A percentile compares a stretch with the other conserved stretches of the same genome.
Conservation (phyloP, 805 yeast species). For the Geotrichum ghanense region DNA sequence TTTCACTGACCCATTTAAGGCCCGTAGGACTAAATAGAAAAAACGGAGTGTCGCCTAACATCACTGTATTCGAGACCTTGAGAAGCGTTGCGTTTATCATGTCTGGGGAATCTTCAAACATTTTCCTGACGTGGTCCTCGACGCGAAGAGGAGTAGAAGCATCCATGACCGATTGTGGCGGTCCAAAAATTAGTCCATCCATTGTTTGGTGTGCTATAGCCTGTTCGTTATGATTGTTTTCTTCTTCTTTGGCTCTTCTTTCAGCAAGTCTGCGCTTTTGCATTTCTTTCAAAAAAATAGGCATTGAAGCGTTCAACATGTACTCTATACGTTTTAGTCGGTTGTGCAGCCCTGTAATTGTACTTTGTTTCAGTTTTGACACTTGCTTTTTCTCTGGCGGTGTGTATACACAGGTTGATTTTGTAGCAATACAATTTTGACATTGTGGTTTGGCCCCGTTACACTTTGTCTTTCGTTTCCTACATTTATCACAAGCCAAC, state of each 20-base stretch:
- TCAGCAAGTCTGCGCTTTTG: background rate
- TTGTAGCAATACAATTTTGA: slow-evolving; percentile 65
- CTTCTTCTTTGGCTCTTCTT: slow-evolving; percentile 1
- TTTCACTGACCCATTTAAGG: slow-evolving; percentile 28
- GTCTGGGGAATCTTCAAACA: background rate
- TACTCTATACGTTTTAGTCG: slow-evolving; percentile 20
- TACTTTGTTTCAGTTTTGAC: slow-evolving; percentile 4
- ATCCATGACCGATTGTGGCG: slow-evolving; percentile 8
- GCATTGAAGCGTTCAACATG: slow-evolving; percentile 12
- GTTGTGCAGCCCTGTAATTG: slow-evolving; percentile 5
- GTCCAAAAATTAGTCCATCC: background rate
- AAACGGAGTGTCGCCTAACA: slow-evolving; percentile 14
- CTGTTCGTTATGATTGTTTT: slow-evolving; percentile 4
- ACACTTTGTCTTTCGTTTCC: slow-evolving; percentile 62
- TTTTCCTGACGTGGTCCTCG: slow-evolving; percentile 5
- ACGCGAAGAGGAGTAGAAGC: slow-evolving; percentile 5
- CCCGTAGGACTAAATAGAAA: slow-evolving; percentile 34
- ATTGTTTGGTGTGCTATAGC: too few species aligned
- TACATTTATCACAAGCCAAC: slow-evolving; percentile 81
- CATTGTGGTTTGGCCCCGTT: slow-evolving; percentile 59
- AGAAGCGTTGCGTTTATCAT: slow-evolving; percentile 6
- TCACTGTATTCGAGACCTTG: slow-evolving; percentile 16
- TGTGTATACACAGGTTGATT: slow-evolving; percentile 51
- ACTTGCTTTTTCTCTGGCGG: slow-evolving; percentile 11
- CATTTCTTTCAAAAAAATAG: background rate